phyloP scores from a whole-genome alignment of 2,329 filamentous ascomycete genomes.

The Colletotrichum liriopes region DNA sequence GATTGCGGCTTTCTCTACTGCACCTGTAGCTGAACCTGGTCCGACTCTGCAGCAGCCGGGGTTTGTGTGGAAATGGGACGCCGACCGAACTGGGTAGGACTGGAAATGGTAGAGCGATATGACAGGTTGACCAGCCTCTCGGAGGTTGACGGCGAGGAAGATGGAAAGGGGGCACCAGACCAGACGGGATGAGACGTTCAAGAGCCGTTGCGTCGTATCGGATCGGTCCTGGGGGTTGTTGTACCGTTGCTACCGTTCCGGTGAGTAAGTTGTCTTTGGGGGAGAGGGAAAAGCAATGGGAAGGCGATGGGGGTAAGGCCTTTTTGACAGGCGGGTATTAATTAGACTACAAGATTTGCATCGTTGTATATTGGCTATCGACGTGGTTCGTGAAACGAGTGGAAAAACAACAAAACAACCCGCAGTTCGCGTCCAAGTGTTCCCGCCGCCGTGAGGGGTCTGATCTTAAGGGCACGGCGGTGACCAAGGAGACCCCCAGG shows the following conservation, averaged over 20 bases:
- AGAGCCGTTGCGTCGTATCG: background rate
- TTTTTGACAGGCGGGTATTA: conserved; percentile 13
- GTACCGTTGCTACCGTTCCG: background rate
- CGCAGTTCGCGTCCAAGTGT: conserved; percentile 11
- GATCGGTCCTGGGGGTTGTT: background rate
- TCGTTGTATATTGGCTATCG: background rate
- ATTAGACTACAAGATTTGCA: conserved; percentile 6
- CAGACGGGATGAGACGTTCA: background rate
- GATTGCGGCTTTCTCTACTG: conserved; percentile 16
- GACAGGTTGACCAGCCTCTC: background rate
- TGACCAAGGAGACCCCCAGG: conserved; percentile 12
- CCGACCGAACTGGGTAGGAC: background rate
- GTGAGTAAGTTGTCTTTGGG: background rate
- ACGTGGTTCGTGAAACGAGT: background rate
- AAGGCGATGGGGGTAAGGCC: conserved; percentile 5
- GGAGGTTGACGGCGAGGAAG: background rate
- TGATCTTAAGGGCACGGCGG: conserved; percentile 5
- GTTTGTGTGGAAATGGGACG: conserved; percentile 1
- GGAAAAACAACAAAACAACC: conserved; percentile 19
- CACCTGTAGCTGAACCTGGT: background rate
- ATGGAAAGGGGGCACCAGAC: background rate
- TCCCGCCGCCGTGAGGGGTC: conserved; percentile 7
- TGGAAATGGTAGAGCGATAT: background rate
- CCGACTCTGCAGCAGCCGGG: background rate
- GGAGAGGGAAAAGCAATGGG: background rate